A percentile compares a stretch with the other conserved stretches of the same genome.
Evolutionary conservation across 352 stramenopile genomes (phyloP).

Genomic region (Phytophthora colocasiae): DNA sequence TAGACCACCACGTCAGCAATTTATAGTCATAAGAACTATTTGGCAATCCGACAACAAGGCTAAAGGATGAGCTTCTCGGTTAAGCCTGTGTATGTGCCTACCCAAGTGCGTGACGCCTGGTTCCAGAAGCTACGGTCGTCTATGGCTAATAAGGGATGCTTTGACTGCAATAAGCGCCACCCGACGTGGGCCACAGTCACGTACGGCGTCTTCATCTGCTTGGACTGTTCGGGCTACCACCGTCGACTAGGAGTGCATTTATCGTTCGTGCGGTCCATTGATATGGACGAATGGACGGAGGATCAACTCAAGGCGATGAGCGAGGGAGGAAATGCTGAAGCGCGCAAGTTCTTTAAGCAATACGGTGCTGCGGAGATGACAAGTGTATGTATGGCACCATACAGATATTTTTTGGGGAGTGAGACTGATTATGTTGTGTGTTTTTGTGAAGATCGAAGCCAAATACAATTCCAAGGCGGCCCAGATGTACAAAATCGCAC

Average conservation of each 20-base stretch:
- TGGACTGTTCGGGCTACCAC: constrained; percentile 96
- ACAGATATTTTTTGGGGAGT: neutral
- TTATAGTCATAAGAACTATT: constrained; percentile 14
- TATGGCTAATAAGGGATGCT: constrained; percentile 92
- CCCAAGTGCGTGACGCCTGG: constrained; percentile 79
- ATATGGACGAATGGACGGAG: constrained; percentile 97
- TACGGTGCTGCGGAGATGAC: constrained; percentile 88
- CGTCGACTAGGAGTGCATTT: constrained; percentile 93
- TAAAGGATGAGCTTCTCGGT: constrained; percentile 10
- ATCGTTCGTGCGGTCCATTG: constrained; percentile 95
- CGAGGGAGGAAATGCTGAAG: constrained; percentile 93
- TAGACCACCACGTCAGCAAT: constrained; percentile 22
- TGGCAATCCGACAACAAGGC: constrained; percentile 24
- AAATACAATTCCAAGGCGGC: constrained; percentile 93
- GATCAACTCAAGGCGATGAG: constrained; percentile 95
- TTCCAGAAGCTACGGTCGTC: constrained; percentile 86
- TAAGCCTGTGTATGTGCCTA: constrained; percentile 80
- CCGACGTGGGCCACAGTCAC: constrained; percentile 95
- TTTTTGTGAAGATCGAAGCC: constrained; percentile 75
- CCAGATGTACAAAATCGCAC: constrained; percentile 86
- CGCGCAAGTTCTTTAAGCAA: constrained; percentile 95
- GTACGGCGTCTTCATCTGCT: constrained; percentile 97
- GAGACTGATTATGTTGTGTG: constrained; percentile 3
- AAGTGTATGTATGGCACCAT: constrained; percentile 61
- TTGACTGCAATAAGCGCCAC: constrained; percentile 96